A percentile compares a stretch with the other conserved stretches of the same genome.
Evolutionary conservation across 345 rosid genomes (phyloP).

Genomic region (Salix viminalis): DNA sequence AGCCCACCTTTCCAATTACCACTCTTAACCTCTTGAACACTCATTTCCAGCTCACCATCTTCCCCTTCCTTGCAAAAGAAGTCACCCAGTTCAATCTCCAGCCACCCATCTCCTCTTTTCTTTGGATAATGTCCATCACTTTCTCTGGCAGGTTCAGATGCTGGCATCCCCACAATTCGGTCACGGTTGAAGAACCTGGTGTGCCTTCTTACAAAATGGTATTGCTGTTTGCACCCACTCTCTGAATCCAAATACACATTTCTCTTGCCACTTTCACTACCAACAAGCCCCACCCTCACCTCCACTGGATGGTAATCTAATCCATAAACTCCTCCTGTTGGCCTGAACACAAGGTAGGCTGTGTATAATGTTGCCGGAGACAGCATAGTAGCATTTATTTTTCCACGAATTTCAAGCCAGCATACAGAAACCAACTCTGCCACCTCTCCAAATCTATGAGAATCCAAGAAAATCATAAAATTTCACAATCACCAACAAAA

Average conservation of each 20-base stretch:
- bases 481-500: too few relatives aligned
- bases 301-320: slow-evolving; percentile 11
- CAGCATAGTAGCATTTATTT: slow-evolving; percentile 12
- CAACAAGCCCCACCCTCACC: slow-evolving; percentile 16
- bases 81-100: slow-evolving; percentile 29
- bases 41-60: slow-evolving; percentile 19
- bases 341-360: slow-evolving; percentile 35
- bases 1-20: slow-evolving; percentile 18
- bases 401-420: slow-evolving; percentile 33
- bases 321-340: background rate
- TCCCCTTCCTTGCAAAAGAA: slow-evolving; percentile 18
- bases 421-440: slow-evolving; percentile 23
- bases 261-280: background rate
- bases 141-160: background rate
- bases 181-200: background rate
- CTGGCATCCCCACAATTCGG: background rate
- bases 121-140: background rate
- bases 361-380: slow-evolving; percentile 26
- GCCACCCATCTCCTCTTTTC: slow-evolving; percentile 34
- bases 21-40: slow-evolving; percentile 12
- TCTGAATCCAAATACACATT: slow-evolving; percentile 10
- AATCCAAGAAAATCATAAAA: background rate
- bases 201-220: background rate
- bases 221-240: background rate
- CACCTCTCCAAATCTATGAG: slow-evolving; percentile 28